These are phyloP conservation scores for Canariomyces notabilis DNA, from an alignment of 2,329 filamentous ascomycete genomes.

Conservation along the genomic window DNA sequence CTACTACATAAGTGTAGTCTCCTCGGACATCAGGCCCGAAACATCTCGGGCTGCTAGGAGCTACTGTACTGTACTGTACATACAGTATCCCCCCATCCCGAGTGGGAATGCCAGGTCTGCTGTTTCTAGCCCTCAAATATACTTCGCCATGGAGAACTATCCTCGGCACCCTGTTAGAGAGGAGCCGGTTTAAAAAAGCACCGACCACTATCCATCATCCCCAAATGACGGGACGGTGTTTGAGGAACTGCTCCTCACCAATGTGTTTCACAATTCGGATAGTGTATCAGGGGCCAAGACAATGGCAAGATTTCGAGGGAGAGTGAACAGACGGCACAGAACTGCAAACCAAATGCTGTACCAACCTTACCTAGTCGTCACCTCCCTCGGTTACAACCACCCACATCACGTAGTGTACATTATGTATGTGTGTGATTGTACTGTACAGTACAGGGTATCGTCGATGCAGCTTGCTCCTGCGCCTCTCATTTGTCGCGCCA, in stretches of 20 bases:
- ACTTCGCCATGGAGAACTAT: neutral
- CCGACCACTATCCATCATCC: neutral
- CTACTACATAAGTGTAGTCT: too few relatives aligned
- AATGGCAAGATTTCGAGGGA: neutral
- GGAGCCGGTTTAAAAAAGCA: neutral
- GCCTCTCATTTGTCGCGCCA: conserved; percentile 9
- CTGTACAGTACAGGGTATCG: too few relatives aligned
- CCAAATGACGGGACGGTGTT: neutral
- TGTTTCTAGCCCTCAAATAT: neutral
- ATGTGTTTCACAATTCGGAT: neutral
- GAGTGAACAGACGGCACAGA: too few relatives aligned
- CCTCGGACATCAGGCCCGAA: too few relatives aligned
- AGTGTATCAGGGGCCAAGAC: neutral
- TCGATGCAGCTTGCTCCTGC: too few relatives aligned
- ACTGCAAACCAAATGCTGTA: too few relatives aligned
- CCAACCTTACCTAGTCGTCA: too few relatives aligned
- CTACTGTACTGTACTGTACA: too few relatives aligned
- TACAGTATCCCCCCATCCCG: conserved; percentile 1
- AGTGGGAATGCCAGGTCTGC: neutral
- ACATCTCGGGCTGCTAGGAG: too few relatives aligned
- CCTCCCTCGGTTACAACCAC: too few relatives aligned
- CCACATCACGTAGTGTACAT: too few relatives aligned
- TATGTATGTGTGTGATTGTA: too few relatives aligned
- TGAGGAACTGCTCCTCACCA: neutral
- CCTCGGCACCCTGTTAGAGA: neutral